Conservation (phyloP, 2,329 filamentous ascomycete genomes). For the Exophiala spinifera region DNA sequence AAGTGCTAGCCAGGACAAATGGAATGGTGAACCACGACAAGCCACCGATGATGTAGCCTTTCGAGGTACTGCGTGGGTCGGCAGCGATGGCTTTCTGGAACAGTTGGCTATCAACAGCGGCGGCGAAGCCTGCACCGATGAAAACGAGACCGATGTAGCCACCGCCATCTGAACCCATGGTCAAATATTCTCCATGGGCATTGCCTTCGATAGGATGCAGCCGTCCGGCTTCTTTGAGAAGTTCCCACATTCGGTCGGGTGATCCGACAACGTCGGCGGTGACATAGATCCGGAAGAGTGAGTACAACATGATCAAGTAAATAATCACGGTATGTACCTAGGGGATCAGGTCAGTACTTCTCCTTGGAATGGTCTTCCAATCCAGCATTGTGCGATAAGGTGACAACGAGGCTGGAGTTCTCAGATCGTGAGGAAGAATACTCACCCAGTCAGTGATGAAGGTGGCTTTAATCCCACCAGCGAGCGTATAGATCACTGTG, state of each 20-base stretch:
- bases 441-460: conserved; percentile 70
- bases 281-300: conserved; percentile 57
- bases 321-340: conserved; percentile 30
- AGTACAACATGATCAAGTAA: conserved; percentile 78
- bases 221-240: conserved; percentile 64
- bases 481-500: conserved; percentile 65
- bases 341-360: neutral
- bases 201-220: conserved; percentile 75
- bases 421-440: neutral
- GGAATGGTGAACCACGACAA: conserved; percentile 50
- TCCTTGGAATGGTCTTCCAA: too few relatives aligned
- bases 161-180: conserved; percentile 76
- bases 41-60: conserved; percentile 40
- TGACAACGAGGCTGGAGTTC: too few relatives aligned
- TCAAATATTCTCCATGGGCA: conserved; percentile 76
- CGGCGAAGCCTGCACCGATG: conserved; percentile 73
- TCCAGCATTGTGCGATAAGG: too few relatives aligned
- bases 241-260: conserved; percentile 66
- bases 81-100: conserved; percentile 59
- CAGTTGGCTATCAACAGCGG: conserved; percentile 77
- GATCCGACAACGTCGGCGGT: conserved; percentile 69
- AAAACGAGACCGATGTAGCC: conserved; percentile 89
- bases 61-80: conserved; percentile 36
- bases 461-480: conserved; percentile 56
- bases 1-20: conserved; percentile 45